A percentile compares a stretch with the other conserved stretches of the same genome.
phyloP scores from a whole-genome alignment of 1,139 yeast species.

The Sugiyamaella pinicola region DNA sequence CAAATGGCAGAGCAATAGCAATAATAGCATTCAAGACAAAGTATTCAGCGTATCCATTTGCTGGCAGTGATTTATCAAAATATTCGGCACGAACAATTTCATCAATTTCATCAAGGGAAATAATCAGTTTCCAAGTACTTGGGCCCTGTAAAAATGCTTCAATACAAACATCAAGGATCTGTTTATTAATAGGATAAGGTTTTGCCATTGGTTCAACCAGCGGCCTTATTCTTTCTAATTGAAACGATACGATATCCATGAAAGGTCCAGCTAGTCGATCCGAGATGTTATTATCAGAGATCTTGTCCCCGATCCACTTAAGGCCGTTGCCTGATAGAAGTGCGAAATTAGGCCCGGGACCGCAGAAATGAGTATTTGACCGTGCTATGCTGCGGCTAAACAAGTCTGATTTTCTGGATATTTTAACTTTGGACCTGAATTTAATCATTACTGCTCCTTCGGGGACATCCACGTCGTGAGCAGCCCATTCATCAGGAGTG shows the following conservation, averaged over 20 bases:
- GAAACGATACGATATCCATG: constrained; percentile 31
- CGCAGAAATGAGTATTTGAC: constrained; percentile 26
- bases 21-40: constrained; percentile 31
- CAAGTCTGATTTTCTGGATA: constrained; percentile 24
- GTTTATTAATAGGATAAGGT: constrained; percentile 22
- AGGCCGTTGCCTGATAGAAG: constrained; percentile 47
- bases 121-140: constrained; percentile 23
- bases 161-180: constrained; percentile 18
- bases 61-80: constrained; percentile 17
- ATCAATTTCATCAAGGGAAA: constrained; percentile 30
- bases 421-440: constrained; percentile 15
- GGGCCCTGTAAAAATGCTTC: constrained; percentile 23
- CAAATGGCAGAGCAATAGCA: constrained; percentile 26
- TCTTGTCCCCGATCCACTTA: constrained; percentile 44
- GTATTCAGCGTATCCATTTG: constrained; percentile 34
- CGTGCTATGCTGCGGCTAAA: constrained; percentile 28
- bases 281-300: constrained; percentile 39
- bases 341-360: constrained; percentile 42
- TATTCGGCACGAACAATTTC: constrained; percentile 29
- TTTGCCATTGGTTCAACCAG: constrained; percentile 23
- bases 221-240: constrained; percentile 43
- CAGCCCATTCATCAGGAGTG: constrained; percentile 20
- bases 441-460: constrained; percentile 27
- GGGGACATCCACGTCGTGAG: constrained; percentile 25
- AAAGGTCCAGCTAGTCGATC: constrained; percentile 33